phyloP scores from a whole-genome alignment of 2,329 filamentous ascomycete species.

The Beauveria brongniartii region DNA sequence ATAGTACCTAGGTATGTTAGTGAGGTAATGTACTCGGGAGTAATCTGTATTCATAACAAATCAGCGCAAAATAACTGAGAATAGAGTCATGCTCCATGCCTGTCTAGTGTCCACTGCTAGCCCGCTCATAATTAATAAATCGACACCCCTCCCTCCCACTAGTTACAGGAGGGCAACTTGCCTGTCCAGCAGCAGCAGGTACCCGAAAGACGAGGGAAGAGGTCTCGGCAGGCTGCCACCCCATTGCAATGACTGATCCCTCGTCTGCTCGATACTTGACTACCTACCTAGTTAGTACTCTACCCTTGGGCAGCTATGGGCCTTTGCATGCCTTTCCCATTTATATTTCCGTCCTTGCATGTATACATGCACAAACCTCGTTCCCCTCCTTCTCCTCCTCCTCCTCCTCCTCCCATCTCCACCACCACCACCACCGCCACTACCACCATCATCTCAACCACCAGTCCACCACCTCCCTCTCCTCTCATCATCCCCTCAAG shows the following conservation, averaged over 20 bases:
- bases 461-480: slow-evolving; percentile 12
- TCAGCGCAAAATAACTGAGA: too few relatives aligned
- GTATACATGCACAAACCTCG: slow-evolving; percentile 6
- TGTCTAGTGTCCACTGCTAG: neutral
- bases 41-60: too few relatives aligned
- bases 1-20: too few relatives aligned
- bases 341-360: slow-evolving; percentile 10
- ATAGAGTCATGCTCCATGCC: neutral
- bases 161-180: neutral
- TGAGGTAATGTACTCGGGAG: too few relatives aligned
- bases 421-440: slow-evolving; percentile 16
- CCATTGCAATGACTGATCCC: too few relatives aligned
- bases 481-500: neutral
- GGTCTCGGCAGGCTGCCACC: too few relatives aligned
- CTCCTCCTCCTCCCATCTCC: slow-evolving; percentile 15
- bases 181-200: neutral
- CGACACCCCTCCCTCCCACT: neutral
- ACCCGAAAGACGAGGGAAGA: too few relatives aligned
- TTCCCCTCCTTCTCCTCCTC: slow-evolving; percentile 7
- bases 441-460: slow-evolving; percentile 16
- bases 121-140: neutral
- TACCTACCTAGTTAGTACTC: neutral
- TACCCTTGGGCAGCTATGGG: neutral
- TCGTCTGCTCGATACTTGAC: too few relatives aligned
- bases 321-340: neutral